Evolutionary conservation across 1,139 yeast species (phyloP).

Genomic region (Wickerhamomyces sp.): DNA sequence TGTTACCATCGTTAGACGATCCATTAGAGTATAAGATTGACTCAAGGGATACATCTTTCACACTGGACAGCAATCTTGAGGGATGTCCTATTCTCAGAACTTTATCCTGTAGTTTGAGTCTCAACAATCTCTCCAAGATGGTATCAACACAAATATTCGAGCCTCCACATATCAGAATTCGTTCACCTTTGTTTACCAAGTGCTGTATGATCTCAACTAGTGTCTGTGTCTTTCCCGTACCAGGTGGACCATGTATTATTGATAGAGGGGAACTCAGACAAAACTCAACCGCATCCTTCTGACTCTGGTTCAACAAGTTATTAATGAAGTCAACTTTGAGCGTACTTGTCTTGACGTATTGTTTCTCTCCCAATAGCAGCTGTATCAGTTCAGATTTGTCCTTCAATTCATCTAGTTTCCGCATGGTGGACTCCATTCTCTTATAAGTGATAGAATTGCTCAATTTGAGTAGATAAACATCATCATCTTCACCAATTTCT

Average conservation of each 20-base stretch:
- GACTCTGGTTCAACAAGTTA: slow-evolving; percentile 59
- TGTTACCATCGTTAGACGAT: slow-evolving; percentile 44
- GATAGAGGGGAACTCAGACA: slow-evolving; percentile 45
- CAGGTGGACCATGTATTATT: slow-evolving; percentile 75
- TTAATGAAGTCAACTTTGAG: slow-evolving; percentile 37
- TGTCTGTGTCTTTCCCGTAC: slow-evolving; percentile 82
- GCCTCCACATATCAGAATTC: slow-evolving; percentile 89
- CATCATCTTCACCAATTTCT: slow-evolving; percentile 40
- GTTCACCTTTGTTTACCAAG: slow-evolving; percentile 43
- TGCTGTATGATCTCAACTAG: slow-evolving; percentile 81
- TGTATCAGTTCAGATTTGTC: slow-evolving; percentile 34
- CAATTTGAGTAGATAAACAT: slow-evolving; percentile 62
- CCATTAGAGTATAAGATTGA: slow-evolving; percentile 50
- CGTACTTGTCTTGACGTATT: slow-evolving; percentile 24
- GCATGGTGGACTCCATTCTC: slow-evolving; percentile 77
- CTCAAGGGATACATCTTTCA: slow-evolving; percentile 72
- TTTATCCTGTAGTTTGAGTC: slow-evolving; percentile 39
- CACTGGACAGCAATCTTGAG: slow-evolving; percentile 65
- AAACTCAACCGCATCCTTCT: slow-evolving; percentile 56
- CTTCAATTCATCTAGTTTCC: slow-evolving; percentile 48
- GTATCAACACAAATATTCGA: slow-evolving; percentile 96
- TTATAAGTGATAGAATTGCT: slow-evolving; percentile 66
- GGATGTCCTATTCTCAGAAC: slow-evolving; percentile 90
- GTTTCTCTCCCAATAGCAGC: slow-evolving; percentile 40
- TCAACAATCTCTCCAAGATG: slow-evolving; percentile 62